phyloP scores from a whole-genome alignment of 2,329 filamentous ascomycete species.

The Bisporella sp. region DNA sequence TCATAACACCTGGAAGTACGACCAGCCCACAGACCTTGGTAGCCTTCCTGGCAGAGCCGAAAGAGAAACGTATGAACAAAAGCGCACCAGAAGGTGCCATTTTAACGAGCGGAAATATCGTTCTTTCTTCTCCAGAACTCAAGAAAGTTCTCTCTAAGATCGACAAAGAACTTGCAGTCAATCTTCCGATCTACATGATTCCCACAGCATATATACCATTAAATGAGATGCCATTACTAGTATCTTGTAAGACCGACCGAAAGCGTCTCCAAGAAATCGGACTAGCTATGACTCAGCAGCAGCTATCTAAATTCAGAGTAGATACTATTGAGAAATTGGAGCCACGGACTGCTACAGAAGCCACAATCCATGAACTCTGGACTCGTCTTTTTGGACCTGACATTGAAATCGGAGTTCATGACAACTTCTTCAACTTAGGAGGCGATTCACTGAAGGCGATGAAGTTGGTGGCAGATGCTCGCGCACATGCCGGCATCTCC shows the following conservation, averaged over 20 bases:
- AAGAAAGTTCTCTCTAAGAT: slow-evolving; percentile 1
- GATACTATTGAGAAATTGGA: background rate
- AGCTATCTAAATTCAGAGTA: background rate
- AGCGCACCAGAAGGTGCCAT: background rate
- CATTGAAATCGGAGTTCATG: slow-evolving; percentile 9
- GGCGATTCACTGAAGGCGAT: slow-evolving; percentile 34
- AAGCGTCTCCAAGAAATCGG: slow-evolving; percentile 24
- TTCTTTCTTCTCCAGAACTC: background rate
- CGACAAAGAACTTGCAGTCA: slow-evolving; percentile 14
- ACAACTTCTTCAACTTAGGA: slow-evolving; percentile 34
- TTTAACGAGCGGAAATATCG: background rate
- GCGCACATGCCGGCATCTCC: slow-evolving; percentile 19
- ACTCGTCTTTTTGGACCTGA: background rate
- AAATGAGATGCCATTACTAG: slow-evolving; percentile 21
- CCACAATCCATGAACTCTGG: background rate
- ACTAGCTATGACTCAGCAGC: background rate
- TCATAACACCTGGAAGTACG: background rate
- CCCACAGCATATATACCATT: slow-evolving; percentile 26
- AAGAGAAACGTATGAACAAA: background rate
- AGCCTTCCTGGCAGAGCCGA: background rate
- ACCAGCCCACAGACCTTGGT: background rate
- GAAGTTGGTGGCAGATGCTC: slow-evolving; percentile 36
- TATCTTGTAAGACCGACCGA: slow-evolving; percentile 28
- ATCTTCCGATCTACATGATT: slow-evolving; percentile 28
- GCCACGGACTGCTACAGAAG: background rate